A percentile compares a stretch with the other conserved stretches of the same genome.
Evolutionary conservation across 257 asterid genomes (phyloP).

Genomic region (Primulina huaijiensis): DNA sequence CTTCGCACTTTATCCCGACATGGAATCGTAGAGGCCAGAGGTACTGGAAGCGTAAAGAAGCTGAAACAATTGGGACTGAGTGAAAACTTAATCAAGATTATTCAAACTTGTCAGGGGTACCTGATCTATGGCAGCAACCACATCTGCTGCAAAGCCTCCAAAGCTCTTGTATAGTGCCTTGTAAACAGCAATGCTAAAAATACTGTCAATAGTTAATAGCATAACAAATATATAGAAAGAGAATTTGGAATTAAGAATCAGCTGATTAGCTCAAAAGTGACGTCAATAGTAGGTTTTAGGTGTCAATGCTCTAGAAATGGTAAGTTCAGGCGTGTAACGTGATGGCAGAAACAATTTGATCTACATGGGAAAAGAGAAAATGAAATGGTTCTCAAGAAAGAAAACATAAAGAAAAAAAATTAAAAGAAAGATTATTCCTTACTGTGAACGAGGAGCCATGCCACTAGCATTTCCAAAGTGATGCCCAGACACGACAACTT

Average conservation of each 20-base stretch:
- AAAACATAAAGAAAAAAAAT: conserved; percentile 1
- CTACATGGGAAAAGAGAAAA: neutral
- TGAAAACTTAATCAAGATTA: neutral
- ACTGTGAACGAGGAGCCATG: conserved; percentile 99
- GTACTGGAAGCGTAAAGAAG: neutral
- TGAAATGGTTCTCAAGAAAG: neutral
- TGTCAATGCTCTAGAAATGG: neutral
- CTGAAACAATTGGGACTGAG: neutral
- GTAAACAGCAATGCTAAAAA: conserved; percentile 77
- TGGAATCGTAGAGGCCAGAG: neutral
- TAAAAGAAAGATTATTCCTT: conserved; percentile 33
- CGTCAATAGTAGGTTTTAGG: neutral
- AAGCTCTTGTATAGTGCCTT: conserved; percentile 98
- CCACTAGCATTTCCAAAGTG: conserved; percentile 97
- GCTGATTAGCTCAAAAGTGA: neutral
- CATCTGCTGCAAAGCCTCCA: conserved; percentile 99
- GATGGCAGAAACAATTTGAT: neutral
- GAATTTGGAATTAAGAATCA: neutral
- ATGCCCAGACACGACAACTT: conserved; percentile 87
- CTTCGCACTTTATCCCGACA: neutral
- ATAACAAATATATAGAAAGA: neutral
- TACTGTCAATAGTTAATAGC: neutral
- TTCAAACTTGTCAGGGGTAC: conserved; percentile 32
- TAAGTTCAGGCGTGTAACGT: no score
- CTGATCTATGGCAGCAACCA: conserved; percentile 99